Base-by-base conservation (phyloP, 2,329 filamentous ascomycete genomes). In the Hirsutella thompsonii region DNA sequence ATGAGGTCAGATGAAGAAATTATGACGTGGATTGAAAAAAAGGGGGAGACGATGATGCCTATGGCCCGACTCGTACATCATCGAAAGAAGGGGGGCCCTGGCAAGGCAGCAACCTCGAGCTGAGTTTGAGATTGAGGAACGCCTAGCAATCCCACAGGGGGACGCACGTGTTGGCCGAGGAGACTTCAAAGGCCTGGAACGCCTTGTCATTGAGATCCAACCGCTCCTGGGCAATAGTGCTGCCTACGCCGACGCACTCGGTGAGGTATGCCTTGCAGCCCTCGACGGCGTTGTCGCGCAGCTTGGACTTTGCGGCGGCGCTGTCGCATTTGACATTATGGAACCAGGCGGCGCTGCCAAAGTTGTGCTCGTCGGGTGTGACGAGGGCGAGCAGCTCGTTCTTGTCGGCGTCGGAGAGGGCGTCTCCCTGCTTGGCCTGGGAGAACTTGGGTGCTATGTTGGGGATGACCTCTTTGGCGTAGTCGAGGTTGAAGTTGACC, bases 311-410 rank as follows among this genome's bases (percentile, higher is more conserved):
- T 34, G 68, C 59, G 3, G 46, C 46, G 1, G 44, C 8, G 3
- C 46, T 34, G 52, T 45, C 34, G 52, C 70, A 75, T 53, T 72
- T 53, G 2, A 56, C 68, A 1, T 52, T 52, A 20, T 72, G 49
- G 55, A 67, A 76, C 73, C 73, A 76, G 2, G 69, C 51, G 6
- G 62, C 71, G 34, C 61, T 66, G 43, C 59, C 70, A 55, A 76
- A 76, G 59, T 74, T 73, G 59, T 67, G 66, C 52, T 70, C 49
- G 53, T 76, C 70, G 13, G 52, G 51, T 3, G 53, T 60, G 34
- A 76, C 60, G 18, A 72, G 57, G 18, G 54, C 58, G 37, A n/a
- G 30, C 11, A 74, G 59, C 11, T 75, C 47, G 16, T 55, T 47
- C 50, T 63, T 60, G 40, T 62, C 58, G 26, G 52, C 54, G 35